A percentile compares a stretch with the other conserved stretches of the same genome.
These are phyloP conservation scores for Testicularia cyperi DNA, from an alignment of 1,284 basidiomycete genomes.

Conservation along the genomic window DNA sequence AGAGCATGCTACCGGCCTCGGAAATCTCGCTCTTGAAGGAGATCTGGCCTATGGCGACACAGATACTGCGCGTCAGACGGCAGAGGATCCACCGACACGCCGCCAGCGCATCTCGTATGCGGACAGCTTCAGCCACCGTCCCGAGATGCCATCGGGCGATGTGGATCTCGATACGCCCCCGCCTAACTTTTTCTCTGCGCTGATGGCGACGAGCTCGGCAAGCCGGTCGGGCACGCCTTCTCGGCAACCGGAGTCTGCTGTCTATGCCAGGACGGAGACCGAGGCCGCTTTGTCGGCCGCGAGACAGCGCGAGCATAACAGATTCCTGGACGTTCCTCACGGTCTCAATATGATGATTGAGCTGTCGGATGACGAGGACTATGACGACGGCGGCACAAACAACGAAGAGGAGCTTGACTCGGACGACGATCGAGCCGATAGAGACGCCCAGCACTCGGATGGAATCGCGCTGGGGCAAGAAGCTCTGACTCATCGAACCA, in stretches of 20 bases:
- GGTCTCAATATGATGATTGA: conserved; percentile 32
- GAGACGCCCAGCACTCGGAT: no score
- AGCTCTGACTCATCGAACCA: no score
- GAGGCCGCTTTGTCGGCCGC: no score
- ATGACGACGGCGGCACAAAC: no score
- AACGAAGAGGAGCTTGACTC: conserved; percentile 8
- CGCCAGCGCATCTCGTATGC: conserved; percentile 31
- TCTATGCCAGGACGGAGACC: conserved; percentile 16
- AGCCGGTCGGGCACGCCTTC: neutral
- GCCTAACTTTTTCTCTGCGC: no score
- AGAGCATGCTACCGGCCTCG: neutral
- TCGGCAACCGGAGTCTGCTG: conserved; percentile 18
- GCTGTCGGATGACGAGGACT: conserved; percentile 26
- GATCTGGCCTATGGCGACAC: conserved; percentile 5
- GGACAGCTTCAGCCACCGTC: conserved; percentile 18
- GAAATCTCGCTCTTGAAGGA: neutral
- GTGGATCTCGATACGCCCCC: conserved; percentile 22
- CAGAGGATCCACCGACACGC: conserved; percentile 6
- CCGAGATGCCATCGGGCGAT: conserved; percentile 18
- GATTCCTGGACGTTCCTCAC: conserved; percentile 24
- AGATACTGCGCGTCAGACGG: neutral
- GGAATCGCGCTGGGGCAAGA: no score
- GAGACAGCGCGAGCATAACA: neutral
- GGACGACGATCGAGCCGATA: no score
- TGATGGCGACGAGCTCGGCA: no score